These are phyloP conservation scores for Chlorella vulgaris DNA, from an alignment of 139 green algal species.

Conservation along the genomic window DNA sequence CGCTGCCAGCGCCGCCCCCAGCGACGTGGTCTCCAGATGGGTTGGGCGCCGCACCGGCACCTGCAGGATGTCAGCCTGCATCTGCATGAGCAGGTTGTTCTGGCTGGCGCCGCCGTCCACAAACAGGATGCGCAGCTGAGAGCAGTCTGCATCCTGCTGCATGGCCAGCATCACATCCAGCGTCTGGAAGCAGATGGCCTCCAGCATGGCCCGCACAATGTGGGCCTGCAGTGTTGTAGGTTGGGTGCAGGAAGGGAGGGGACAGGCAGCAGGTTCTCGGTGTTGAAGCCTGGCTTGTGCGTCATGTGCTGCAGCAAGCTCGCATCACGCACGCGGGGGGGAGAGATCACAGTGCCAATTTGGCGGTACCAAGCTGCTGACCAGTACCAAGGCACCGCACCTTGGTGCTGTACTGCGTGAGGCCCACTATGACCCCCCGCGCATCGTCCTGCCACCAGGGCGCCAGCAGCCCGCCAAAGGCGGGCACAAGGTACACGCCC, in stretches of 20 bases:
- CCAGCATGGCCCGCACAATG: constrained; percentile 88
- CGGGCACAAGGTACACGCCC: constrained; percentile 96
- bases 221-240: constrained; percentile 49
- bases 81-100: constrained; percentile 95
- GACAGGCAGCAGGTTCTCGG: no score
- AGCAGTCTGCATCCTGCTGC: constrained; percentile 55
- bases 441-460: constrained; percentile 91
- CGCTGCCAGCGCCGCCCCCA: constrained; percentile 92
- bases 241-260: not conserved
- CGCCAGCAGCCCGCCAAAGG: constrained; percentile 95
- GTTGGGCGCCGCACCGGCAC: constrained; percentile 78
- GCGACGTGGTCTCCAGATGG: constrained; percentile 90
- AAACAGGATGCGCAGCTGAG: constrained; percentile 55
- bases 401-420: constrained; percentile 74
- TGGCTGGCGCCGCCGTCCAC: constrained; percentile 91
- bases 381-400: no score
- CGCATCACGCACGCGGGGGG: no score
- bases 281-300: no score
- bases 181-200: constrained; percentile 94
- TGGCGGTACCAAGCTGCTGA: no score
- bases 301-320: no score
- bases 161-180: constrained; percentile 92
- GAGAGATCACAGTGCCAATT: no score
- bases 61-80: constrained; percentile 86
- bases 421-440: constrained; percentile 81